Evolutionary conservation across 2,329 filamentous ascomycete genomes (phyloP), one percentile per base, ranked within the genome.

Genomic region (Albifimbria verrucaria): DNA sequence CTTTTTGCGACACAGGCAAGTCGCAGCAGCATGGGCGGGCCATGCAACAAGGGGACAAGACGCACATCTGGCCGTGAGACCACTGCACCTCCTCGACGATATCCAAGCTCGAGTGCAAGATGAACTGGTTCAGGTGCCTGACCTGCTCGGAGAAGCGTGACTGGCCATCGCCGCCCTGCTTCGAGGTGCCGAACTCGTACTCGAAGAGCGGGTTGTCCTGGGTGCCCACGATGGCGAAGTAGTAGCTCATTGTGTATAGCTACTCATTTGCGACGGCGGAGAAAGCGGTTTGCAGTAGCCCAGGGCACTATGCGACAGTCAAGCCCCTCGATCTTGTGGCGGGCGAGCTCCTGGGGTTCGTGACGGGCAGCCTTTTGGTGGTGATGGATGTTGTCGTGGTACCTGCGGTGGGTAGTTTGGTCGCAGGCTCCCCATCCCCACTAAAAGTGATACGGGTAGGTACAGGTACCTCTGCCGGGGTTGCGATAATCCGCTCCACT

Each of bases 11-110:
- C 42, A n/a, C n/a, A n/a, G n/a, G n/a, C n/a, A n/a, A n/a, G n/a
- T n/a, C n/a, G n/a, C n/a, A n/a, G n/a, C 17, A 36, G 45, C 26
- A 21, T 25, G 32, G 18, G 32, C 12, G 32, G 32, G 12, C 15
- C 32, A 39, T 39, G 12, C 18, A 39, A 17, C 11, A 12, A 17
- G 25, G 12, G 25, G 9, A 7, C 22, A 53, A 28, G 10, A 68
- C 78, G 58, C 76, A 95, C 91, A 96, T 88, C 62, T 90, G 87
- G 4, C 89, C 89, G 56, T 80, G 90, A 7, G 85, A 88, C 93
- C 94, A 99, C 75, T 97, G 94, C 25, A 93, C 86, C 72, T 99
- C 94, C 75, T 99, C 94, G 49, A 96, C 89, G 45, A 97, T 90
- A 71, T 99, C 94, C 53, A 99, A 78, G 60, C 90, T 90, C 62